Base-by-base conservation (phyloP, 2,329 filamentous ascomycete genomes). In the Botrytis deweyae region DNA sequence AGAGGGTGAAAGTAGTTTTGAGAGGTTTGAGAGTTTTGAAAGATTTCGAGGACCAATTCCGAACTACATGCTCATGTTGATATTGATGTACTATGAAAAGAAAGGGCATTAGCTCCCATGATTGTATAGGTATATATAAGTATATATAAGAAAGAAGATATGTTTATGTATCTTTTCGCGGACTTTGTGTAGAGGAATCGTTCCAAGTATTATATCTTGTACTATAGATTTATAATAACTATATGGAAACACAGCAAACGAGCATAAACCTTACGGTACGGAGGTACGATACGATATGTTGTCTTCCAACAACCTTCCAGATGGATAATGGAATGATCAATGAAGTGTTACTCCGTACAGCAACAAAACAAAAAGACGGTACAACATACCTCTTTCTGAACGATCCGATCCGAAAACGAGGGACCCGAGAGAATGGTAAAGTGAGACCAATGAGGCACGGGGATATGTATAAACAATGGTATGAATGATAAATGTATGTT, bases 361-460 rank as follows among this genome's bases (percentile, higher is more conserved):
- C n/a, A 40, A 67, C 22, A 29, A 55, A 46, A 10, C n/a, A 58
- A 58, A n/a, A 55, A 40, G 22, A 49, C 46, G 9, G 40, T 46
- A 52, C 44, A 58, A 67, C 64, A 55, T 29, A 67, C 64, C 64
- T 67, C 64, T 67, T 67, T 52, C 49, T 25, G 33, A 14, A 18
- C 46, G 14, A 67, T 18, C 65, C 36, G 33, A 52, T 67, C 33
- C n/a, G 44, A 52, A 14, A 16, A n/a, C 38, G 33, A 38, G 64
- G 64, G 64, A 52, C 33, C 46, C 46, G 64, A 52, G 44, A 52
- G 29, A 29, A 20, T 67, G 44, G 64, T 40, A 29, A 40, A 40
- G 46, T 42, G 25, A 68, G 65, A 29, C 65, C 33, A 14, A 55
- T 40, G 46, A 55, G 46, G 46, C 65, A 68, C 65, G 25, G 33